Base-by-base conservation (phyloP, 108 stramenopile species). In the Fistulifera pelliculosa region DNA sequence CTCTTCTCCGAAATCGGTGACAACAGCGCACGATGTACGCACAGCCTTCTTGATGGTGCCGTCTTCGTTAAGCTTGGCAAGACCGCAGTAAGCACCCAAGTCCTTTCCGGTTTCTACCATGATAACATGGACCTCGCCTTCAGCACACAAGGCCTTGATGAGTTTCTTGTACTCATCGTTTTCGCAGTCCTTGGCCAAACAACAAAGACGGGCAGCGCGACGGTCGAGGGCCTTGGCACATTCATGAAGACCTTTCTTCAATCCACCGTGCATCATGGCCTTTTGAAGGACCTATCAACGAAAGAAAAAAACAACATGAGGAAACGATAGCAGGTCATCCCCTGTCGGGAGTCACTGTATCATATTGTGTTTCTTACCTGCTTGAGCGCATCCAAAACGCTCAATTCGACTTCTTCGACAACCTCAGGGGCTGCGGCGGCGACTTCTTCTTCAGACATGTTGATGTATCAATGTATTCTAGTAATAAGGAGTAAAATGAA, bases 1-100 rank as follows among this genome's bases (percentile, higher is more conserved):
- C 68, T 98, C 96, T 73, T 98, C 96, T n/a, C 99, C 99, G 64
- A 98, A 99, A 66, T 99, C 97, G 41, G 99, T 98, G 58, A 99
- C 89, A 47, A 96, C 97, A 28, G 96, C 95, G 65, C 90, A 95
- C 27, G 89, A 92, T 54, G 93, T 94, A 47, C 94, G 83, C 47
- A 97, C 97, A 14, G 95, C 97, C 90, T 97, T 97, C 76, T 87
- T 94, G 48, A 94, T 88, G 61, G 77, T 73, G 31, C 97, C 96
- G 53, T 99, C 97, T 35, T 78, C 90, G 60, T 97, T 87, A 56
- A 99, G 71, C 81, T 97, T 97, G 82, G 90, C 89, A 58, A 99
- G 86, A 25, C 99, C 99, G 58, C 92, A 94, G 94, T 90, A 96
- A 63, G 96, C 93, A 56, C 97, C 99, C 19, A 99, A 73, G 51